phyloP scores from a whole-genome alignment of 2,329 filamentous ascomycete species.

The Cryphonectria naterciae region DNA sequence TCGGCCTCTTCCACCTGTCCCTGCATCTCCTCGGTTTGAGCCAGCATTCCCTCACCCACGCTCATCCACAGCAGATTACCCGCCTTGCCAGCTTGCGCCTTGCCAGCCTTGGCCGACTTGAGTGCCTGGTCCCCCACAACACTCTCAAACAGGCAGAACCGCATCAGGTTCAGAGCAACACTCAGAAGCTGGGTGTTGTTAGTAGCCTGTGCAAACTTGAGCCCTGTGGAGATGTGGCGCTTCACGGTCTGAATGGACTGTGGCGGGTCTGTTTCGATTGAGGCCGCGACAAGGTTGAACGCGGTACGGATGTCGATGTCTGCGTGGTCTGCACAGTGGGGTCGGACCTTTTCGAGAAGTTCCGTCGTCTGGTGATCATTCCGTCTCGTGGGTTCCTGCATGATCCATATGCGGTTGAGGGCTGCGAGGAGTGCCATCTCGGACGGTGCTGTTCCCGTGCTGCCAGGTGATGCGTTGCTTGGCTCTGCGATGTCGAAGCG shows the following conservation, averaged over 20 bases:
- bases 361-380: slow-evolving; percentile 62
- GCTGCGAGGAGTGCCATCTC: slow-evolving; percentile 69
- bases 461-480: slow-evolving; percentile 39
- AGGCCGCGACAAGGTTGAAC: slow-evolving; percentile 75
- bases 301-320: slow-evolving; percentile 78
- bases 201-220: slow-evolving; percentile 70
- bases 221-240: slow-evolving; percentile 72
- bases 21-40: slow-evolving; percentile 73
- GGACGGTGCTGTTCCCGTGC: slow-evolving; percentile 56
- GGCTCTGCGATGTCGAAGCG: slow-evolving; percentile 58
- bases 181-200: slow-evolving; percentile 80
- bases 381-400: slow-evolving; percentile 63
- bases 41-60: slow-evolving; percentile 78
- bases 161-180: slow-evolving; percentile 85
- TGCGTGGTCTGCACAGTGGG: slow-evolving; percentile 68
- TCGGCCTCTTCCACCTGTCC: slow-evolving; percentile 53
- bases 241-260: slow-evolving; percentile 77
- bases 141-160: slow-evolving; percentile 77
- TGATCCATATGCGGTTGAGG: slow-evolving; percentile 73
- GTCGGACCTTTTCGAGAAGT: slow-evolving; percentile 68
- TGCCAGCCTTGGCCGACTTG: slow-evolving; percentile 73
- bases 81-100: slow-evolving; percentile 69
- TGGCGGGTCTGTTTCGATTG: slow-evolving; percentile 63
- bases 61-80: slow-evolving; percentile 78
- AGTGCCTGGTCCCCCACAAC: slow-evolving; percentile 80